Conservation (phyloP, 1,284 basidiomycete genomes). For the Rhodotorula sp. region DNA sequence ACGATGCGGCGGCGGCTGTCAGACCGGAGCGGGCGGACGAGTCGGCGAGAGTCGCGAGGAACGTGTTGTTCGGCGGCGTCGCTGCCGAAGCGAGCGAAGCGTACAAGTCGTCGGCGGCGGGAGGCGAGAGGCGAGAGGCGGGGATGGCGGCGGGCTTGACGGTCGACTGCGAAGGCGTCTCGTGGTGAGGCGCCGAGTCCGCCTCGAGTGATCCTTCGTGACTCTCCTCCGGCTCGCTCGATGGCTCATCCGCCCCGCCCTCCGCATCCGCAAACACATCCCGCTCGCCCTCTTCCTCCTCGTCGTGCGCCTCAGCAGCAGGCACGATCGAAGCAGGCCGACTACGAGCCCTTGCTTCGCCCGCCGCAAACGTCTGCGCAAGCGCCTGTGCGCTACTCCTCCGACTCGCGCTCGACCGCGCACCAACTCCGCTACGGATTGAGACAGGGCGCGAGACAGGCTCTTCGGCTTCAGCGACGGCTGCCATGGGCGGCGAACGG, state of each 20-base stretch:
- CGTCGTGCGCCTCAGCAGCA: neutral
- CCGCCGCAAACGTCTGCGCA: neutral
- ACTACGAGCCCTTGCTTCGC: neutral
- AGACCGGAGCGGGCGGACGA: neutral
- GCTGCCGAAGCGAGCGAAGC: constrained; percentile 40
- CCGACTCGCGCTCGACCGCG: neutral
- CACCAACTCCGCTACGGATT: constrained; percentile 3
- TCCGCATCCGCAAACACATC: neutral
- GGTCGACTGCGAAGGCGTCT: no score
- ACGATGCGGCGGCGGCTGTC: neutral
- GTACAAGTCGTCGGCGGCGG: constrained; percentile 16
- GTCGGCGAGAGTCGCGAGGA: constrained; percentile 54
- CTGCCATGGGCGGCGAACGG: constrained; percentile 15
- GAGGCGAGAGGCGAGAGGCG: constrained; percentile 8
- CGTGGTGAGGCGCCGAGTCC: neutral
- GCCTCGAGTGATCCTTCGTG: no score
- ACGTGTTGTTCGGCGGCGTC: constrained; percentile 55
- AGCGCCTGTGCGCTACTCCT: constrained; percentile 3
- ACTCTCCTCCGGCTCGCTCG: no score
- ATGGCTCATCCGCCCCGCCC: no score
- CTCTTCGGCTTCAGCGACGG: constrained; percentile 39
- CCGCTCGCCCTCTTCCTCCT: neutral
- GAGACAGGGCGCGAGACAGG: constrained; percentile 26
- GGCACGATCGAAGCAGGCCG: constrained; percentile 14
- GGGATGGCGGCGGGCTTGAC: neutral